Conservation (phyloP, 768 basidiomycete genomes). For the Trametes villosa region DNA sequence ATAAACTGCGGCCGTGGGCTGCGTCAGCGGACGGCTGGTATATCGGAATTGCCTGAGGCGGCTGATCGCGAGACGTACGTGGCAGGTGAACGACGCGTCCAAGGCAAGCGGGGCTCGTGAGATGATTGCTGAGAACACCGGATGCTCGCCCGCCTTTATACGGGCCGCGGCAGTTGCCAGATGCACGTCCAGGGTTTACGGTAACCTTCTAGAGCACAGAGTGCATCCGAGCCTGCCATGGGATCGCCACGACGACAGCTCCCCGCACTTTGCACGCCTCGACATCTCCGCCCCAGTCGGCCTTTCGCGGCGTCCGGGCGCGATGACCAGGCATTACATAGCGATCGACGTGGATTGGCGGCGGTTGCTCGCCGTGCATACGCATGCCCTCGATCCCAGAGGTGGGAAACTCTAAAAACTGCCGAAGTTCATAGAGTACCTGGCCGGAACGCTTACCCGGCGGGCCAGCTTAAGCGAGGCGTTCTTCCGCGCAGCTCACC, state of each 20-base stretch:
- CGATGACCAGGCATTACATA: background rate
- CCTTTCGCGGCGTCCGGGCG: background rate
- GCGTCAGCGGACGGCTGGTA: conserved; percentile 9
- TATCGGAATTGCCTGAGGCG: conserved; percentile 4
- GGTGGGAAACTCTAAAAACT: no score
- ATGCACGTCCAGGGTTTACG: background rate
- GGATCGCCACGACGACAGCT: background rate
- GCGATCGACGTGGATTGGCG: background rate
- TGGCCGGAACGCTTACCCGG: no score
- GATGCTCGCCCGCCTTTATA: background rate
- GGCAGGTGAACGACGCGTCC: no score
- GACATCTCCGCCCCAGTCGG: background rate
- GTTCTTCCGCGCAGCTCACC: no score
- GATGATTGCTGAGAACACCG: background rate
- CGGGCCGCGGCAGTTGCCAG: background rate
- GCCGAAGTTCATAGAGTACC: no score
- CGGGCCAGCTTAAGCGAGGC: no score
- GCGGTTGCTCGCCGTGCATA: no score
- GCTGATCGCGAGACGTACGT: background rate
- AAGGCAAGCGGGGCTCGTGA: background rate
- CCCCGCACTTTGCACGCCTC: background rate
- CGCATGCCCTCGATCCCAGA: no score
- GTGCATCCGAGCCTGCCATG: background rate
- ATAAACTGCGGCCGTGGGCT: conserved; percentile 23
- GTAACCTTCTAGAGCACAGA: background rate